Evolutionary conservation across 768 basidiomycete species (phyloP).

Genomic region (Boletus sensibilis): DNA sequence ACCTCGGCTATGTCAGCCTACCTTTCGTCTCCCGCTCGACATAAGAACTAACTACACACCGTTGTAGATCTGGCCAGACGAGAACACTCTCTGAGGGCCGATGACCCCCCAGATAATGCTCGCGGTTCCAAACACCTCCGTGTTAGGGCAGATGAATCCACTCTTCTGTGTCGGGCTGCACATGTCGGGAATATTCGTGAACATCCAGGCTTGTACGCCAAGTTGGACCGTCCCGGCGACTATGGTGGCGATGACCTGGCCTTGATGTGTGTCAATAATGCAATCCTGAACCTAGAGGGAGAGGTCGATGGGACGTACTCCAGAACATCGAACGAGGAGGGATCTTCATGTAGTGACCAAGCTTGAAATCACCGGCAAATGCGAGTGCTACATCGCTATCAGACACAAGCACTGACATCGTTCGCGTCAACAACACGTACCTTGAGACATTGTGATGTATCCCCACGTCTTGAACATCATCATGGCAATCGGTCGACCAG

Average conservation of each 20-base stretch:
- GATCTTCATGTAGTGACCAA: slow-evolving; percentile 75
- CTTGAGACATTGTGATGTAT: slow-evolving; percentile 62
- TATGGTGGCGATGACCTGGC: slow-evolving; percentile 60
- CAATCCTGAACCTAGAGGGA: not conserved
- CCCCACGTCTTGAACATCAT: slow-evolving; percentile 80
- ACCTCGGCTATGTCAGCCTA: not conserved
- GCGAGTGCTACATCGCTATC: slow-evolving; percentile 42
- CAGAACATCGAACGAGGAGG: slow-evolving; percentile 68
- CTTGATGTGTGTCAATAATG: slow-evolving; percentile 1
- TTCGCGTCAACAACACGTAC: not conserved
- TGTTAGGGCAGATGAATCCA: slow-evolving; percentile 68
- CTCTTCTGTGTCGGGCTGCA: slow-evolving; percentile 33
- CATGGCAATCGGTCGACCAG: slow-evolving; percentile 71
- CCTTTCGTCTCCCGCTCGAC: not conserved
- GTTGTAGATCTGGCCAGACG: slow-evolving; percentile 58
- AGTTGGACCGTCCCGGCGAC: slow-evolving; percentile 68
- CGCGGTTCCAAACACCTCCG: slow-evolving; percentile 76
- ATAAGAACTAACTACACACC: slow-evolving; percentile 24
- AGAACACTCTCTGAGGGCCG: slow-evolving; percentile 72
- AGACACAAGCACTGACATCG: not conserved
- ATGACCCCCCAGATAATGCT: slow-evolving; percentile 83
- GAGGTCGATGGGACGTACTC: slow-evolving; percentile 28
- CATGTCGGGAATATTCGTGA: slow-evolving; percentile 39
- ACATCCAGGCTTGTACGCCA: slow-evolving; percentile 64
- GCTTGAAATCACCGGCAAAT: slow-evolving; percentile 71